Evolutionary conservation across 2,329 filamentous ascomycete genomes (phyloP), one percentile per base, ranked within the genome.

Genomic region (Aphanoascus verrucosus): DNA sequence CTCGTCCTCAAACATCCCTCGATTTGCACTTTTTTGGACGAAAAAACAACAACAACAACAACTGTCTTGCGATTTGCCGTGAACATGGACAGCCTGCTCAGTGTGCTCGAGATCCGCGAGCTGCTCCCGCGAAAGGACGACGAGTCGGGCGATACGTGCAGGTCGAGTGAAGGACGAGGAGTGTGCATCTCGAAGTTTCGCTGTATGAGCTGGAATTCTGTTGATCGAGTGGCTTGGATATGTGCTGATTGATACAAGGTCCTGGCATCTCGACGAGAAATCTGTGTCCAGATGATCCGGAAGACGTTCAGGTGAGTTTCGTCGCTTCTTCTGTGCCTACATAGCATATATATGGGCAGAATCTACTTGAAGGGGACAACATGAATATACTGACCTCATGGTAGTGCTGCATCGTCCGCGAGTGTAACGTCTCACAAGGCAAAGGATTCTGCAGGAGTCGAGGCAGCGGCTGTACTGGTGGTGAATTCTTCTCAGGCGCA

Each of bases 391-490:
- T 48, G n/a, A 47, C 42, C 32, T 28, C 2, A 11, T 6, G 23
- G n/a, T 15, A 54, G 52, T 54, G 52, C 28, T 54, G 52, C 38
- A 3, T 54, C 31, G n/a, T 54, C 15, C 44, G 44, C n/a, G 17
- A 44, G 14, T 54, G 52, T 41, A 42, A 28, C 9, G 44, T 54
- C 12, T 8, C 37, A 15, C 15, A 49, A 35, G 52, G 52, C 23
- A 15, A 38, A n/a, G 52, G 52, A 23, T 49, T 15, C 17, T 54
- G 52, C 38, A 49, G 32, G 35, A 49, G 20, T 44, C 44, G 17
- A 37, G 40, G 37, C 38, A 9, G 43, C 43, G 46, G 19, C 28
- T 54, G 52, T 19, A 14, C 44, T 19, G 46, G 31, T 2, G 52
- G 52, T 9, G 15, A 49, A 19, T 54, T 54, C n/a, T 49, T 44